These are phyloP conservation scores for Stereocaulon alpinum DNA, from an alignment of 495 filamentous ascomycete genomes.

Conservation along the genomic window DNA sequence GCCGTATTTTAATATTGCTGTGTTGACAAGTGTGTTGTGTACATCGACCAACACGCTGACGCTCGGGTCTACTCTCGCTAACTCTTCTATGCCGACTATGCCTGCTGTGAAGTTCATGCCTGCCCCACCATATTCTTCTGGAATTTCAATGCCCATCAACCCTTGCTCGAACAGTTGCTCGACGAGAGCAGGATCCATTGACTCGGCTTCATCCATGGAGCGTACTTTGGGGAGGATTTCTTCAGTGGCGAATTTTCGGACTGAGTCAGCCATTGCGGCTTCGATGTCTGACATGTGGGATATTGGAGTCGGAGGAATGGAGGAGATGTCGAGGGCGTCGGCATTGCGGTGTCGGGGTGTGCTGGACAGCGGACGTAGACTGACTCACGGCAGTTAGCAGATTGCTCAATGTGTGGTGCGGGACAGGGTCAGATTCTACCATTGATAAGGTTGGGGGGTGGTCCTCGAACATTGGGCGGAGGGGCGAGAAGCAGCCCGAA, in stretches of 20 bases:
- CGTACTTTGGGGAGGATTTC: slow-evolving; percentile 84
- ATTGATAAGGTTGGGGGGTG: slow-evolving; percentile 2
- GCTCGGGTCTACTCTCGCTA: slow-evolving; percentile 87
- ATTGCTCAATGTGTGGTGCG: neutral
- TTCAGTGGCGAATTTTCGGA: slow-evolving; percentile 83
- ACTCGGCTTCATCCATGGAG: slow-evolving; percentile 95
- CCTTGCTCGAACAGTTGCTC: slow-evolving; percentile 96
- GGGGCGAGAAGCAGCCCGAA: slow-evolving; percentile 44
- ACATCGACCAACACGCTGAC: slow-evolving; percentile 91
- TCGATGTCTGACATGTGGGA: slow-evolving; percentile 88
- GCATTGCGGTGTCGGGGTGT: slow-evolving; percentile 47
- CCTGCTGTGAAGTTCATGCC: slow-evolving; percentile 98
- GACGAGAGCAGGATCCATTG: slow-evolving; percentile 80
- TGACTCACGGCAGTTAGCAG: slow-evolving; percentile 22
- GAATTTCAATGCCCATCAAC: slow-evolving; percentile 94
- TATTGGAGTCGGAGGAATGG: slow-evolving; percentile 82
- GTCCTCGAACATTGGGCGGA: slow-evolving; percentile 29
- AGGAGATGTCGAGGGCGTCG: slow-evolving; percentile 50
- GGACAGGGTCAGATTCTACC: neutral
- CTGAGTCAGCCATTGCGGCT: slow-evolving; percentile 73
- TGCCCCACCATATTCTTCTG: slow-evolving; percentile 90
- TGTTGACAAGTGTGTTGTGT: slow-evolving; percentile 97
- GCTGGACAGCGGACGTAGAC: slow-evolving; percentile 55
- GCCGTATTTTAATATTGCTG: slow-evolving; percentile 78
- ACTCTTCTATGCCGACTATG: slow-evolving; percentile 93